A percentile compares a stretch with the other conserved stretches of the same genome.
These are phyloP conservation scores for Curvularia spicifera DNA, from an alignment of 2,329 filamentous ascomycete species.

Conservation along the genomic window DNA sequence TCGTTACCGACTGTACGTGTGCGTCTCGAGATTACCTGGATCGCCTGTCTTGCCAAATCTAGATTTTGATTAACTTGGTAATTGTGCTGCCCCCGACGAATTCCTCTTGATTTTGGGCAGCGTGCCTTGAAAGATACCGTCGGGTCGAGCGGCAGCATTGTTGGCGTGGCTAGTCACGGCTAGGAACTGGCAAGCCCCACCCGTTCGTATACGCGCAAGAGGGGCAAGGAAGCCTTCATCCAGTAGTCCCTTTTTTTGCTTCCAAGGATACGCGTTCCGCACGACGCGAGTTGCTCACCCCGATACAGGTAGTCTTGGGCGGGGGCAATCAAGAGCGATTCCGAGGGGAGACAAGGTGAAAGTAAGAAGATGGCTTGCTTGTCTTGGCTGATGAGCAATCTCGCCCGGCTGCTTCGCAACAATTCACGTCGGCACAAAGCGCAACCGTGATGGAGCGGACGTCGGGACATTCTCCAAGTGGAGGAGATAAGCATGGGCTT, in stretches of 20 bases:
- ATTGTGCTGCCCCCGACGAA: neutral
- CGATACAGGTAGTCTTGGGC: neutral
- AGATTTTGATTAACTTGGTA: neutral
- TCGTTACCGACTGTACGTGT: neutral
- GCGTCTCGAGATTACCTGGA: neutral
- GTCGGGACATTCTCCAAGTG: neutral
- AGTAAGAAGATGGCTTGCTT: neutral
- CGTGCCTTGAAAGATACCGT: neutral
- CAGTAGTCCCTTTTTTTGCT: conserved; percentile 1
- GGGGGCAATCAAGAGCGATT: neutral
- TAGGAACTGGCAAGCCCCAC: neutral
- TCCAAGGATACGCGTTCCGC: neutral
- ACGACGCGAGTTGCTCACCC: neutral
- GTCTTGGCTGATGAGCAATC: neutral
- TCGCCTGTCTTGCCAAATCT: neutral
- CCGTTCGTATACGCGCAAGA: neutral
- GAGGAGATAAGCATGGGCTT: neutral
- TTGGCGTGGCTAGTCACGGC: conserved; percentile 1
- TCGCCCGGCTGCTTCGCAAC: neutral
- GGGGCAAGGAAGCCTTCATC: neutral
- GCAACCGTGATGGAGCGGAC: neutral
- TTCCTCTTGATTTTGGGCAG: neutral
- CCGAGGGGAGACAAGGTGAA: neutral
- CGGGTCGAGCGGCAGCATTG: neutral
- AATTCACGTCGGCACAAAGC: neutral